Evolutionary conservation across 768 basidiomycete species (phyloP).

Genomic region (Rhizopogon salebrosus): DNA sequence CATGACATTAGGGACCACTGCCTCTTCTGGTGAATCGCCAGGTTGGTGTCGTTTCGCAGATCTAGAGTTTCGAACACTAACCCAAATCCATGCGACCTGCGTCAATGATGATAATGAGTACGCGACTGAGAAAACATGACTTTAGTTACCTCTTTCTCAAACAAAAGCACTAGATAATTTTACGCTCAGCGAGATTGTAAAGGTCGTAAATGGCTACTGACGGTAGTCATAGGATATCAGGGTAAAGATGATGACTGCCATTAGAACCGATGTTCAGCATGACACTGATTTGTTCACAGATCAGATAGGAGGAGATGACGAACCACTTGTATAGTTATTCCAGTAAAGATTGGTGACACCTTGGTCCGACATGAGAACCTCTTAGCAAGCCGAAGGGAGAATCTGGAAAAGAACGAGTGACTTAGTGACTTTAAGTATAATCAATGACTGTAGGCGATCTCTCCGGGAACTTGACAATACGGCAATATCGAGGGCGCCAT

Average conservation of each 20-base stretch:
- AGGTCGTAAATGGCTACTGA: not conserved
- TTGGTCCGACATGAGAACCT: not conserved
- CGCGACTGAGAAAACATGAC: too few relatives aligned
- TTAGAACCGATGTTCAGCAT: too few relatives aligned
- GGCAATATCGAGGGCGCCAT: too few relatives aligned
- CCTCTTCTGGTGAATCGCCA: not conserved
- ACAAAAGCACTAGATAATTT: not conserved
- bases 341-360: not conserved
- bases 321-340: not conserved
- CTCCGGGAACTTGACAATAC: too few relatives aligned
- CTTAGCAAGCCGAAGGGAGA: not conserved
- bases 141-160: not conserved
- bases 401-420: not conserved
- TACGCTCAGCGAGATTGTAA: not conserved
- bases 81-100: not conserved
- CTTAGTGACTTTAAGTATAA: not conserved
- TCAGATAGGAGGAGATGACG: not conserved
- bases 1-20: not conserved
- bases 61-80: not conserved
- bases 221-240: not conserved
- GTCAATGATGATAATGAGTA: not conserved
- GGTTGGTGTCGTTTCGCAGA: too few relatives aligned
- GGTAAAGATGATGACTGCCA: not conserved
- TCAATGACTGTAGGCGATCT: too few relatives aligned
- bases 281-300: not conserved